Conservation (phyloP, 2,329 filamentous ascomycete species). For the Mycosphaerella sp. region DNA sequence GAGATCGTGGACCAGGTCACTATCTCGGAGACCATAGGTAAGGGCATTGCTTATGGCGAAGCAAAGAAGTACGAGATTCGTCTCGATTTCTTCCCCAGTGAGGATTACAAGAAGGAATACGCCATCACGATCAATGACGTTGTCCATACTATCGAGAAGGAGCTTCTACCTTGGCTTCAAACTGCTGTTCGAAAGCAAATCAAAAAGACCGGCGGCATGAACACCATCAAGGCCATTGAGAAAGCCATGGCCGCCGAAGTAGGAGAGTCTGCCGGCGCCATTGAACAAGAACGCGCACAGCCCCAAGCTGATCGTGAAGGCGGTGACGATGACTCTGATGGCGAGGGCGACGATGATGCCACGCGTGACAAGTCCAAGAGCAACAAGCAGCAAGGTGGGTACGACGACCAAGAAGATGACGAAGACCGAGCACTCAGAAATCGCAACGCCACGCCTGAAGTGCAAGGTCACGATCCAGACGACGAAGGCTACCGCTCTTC, state of each 20-base stretch:
- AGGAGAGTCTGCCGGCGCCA: constrained; percentile 54
- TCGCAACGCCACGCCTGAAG: constrained; percentile 18
- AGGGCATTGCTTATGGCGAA: constrained; percentile 59
- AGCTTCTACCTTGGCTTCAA: constrained; percentile 68
- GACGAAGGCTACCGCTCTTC: constrained; percentile 50
- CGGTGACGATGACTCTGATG: constrained; percentile 66
- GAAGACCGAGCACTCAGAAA: constrained; percentile 71
- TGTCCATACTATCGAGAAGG: constrained; percentile 68
- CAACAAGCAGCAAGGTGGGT: constrained; percentile 74
- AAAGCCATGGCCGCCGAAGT: constrained; percentile 69
- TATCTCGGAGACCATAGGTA: constrained; percentile 73
- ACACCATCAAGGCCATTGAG: constrained; percentile 47
- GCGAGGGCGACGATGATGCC: constrained; percentile 49
- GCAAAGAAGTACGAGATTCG: constrained; percentile 82
- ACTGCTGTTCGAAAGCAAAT: constrained; percentile 68
- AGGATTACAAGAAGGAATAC: constrained; percentile 81
- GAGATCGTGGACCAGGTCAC: constrained; percentile 76
- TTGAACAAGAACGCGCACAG: constrained; percentile 46
- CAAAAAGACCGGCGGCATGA: constrained; percentile 64
- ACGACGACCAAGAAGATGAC: constrained; percentile 88
- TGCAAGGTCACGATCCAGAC: constrained; percentile 50
- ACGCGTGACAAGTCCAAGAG: constrained; percentile 66
- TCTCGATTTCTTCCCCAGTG: constrained; percentile 74
- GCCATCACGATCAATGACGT: constrained; percentile 76
- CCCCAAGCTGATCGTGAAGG: constrained; percentile 45